Base-by-base conservation (phyloP, 805 yeast species). In the Starmerella cellae region DNA sequence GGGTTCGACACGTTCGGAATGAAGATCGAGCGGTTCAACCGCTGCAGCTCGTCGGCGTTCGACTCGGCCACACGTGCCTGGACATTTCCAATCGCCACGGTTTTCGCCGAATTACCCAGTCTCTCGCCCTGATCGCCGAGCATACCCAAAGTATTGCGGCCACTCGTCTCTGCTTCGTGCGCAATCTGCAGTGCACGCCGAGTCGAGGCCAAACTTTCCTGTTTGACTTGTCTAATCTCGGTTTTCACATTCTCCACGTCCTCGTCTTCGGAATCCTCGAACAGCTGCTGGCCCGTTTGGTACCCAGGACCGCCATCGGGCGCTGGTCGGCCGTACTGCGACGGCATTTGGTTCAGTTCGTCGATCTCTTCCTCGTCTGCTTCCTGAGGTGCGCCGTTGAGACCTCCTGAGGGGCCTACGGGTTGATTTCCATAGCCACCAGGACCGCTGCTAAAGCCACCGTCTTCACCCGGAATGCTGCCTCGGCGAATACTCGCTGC, bases 121-220 rank as follows among this genome's bases (percentile, higher is more conserved):
- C 83, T 69, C 58, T 85, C 95, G 44, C 91, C 77, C 61, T 91
- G 97, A n/a, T 87, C 74, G 21, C 98, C 98, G 38, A 91, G 69
- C 75, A 83, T 75, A 23, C 95, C 96, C 48, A 88, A 62, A 0
- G 96, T 80, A 58, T 88, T 87, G 48, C 77, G 67, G 29, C 84
- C 88, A 5, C 79, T 68, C 46, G 71, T 73, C 55, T 79, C 84
- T 1, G 87, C 85, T 43, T 78, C 79, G 44, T 73, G 71, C 2
- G 83, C 79, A 66, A 75, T 69, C 41, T 71, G 71, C 26, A 91
- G 63, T 1, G 94, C 85, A 54, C 84, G 84, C 56, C 93, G 73
- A 0, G 96, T 81, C 31, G 87, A 76, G 14, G 82, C 78, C 10
- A 85, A 75, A 2, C 95, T 79, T 54, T 84, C 91, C 54, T 82